Evolutionary conservation across 1,139 yeast species (phyloP), one percentile per base, ranked within the genome.

Genomic region (Hansenula anomala): DNA sequence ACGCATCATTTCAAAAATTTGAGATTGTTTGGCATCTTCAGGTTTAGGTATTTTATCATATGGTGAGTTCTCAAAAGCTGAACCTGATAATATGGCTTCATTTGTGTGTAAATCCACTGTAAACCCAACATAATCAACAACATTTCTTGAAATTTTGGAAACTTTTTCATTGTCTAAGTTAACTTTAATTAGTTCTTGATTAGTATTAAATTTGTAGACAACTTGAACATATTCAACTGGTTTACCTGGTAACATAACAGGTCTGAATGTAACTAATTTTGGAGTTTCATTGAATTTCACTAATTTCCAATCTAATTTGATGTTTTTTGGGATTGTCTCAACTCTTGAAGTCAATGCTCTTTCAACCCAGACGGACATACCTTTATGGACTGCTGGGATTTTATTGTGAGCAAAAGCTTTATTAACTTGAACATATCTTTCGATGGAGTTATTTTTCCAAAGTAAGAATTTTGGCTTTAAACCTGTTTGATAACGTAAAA

Each of bases 361-460:
- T 46, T 73, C 80, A 4, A 78, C 86, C 73, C 85, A 82, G 19
- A 79, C 68, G 35, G 77, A 72, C 40, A 77, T 69, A 35, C 62
- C 62, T 47, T 63, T 68, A 48, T 65, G 66, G 31, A 73, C 66
- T 23, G 67, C 58, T 38, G 54, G 65, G 36, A 73, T 57, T 48
- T 69, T 67, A 45, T 64, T 73, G 14, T 63, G 49, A 1, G 88
- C 86, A 63, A 84, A 84, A 4, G 84, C 80, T 51, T 75, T 74
- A 61, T 84, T 83, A 15, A 83, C 79, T 40, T 73, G 70, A 25
- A 79, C 80, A 55, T 77, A 83, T 37, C 66, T 67, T 49, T 82
- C 83, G 45, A 84, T 73, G 14, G 89, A 88, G 34, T 72, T 72
- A 57, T 83, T 84, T 56, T 80, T 81, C 90, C 90, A 83, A 44